Conservation (phyloP, 1,284 basidiomycete species). For the Afroboletus lepidellus region DNA sequence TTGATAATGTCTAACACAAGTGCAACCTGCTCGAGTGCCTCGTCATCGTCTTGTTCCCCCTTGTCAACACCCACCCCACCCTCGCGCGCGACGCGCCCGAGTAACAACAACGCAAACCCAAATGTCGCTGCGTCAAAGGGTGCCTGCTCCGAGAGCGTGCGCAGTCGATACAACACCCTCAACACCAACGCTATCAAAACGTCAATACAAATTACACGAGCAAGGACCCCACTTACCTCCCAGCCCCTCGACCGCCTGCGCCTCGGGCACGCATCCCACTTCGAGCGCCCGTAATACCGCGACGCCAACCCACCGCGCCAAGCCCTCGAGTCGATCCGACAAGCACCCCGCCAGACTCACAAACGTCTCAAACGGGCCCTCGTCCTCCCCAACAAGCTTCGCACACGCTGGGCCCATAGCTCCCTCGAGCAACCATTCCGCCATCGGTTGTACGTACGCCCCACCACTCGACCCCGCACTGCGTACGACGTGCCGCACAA, state of each 20-base stretch:
- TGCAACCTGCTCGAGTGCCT: slow-evolving; percentile 84
- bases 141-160: slow-evolving; percentile 78
- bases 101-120: slow-evolving; percentile 78
- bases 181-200: slow-evolving; percentile 64
- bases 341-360: slow-evolving; percentile 63
- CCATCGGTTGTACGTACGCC: slow-evolving; percentile 55
- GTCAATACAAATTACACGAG: neutral
- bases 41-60: slow-evolving; percentile 56
- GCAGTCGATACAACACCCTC: slow-evolving; percentile 86
- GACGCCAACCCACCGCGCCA: slow-evolving; percentile 73
- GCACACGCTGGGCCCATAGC: slow-evolving; percentile 54
- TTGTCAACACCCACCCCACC: slow-evolving; percentile 58
- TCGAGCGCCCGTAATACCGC: slow-evolving; percentile 76
- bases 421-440: slow-evolving; percentile 62
- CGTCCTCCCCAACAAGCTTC: slow-evolving; percentile 57
- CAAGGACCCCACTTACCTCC: slow-evolving; percentile 47
- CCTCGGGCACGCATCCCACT: slow-evolving; percentile 67
- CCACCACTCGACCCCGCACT: slow-evolving; percentile 46
- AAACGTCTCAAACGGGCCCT: slow-evolving; percentile 66
- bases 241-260: slow-evolving; percentile 70
- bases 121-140: slow-evolving; percentile 87
- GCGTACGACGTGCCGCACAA: slow-evolving; percentile 61
- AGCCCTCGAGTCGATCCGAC: slow-evolving; percentile 68
- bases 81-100: slow-evolving; percentile 66
- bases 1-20: slow-evolving; percentile 84